A percentile compares a stretch with the other conserved stretches of the same genome.
Conservation (phyloP, 768 basidiomycete species). For the Rhizopogon vesiculosus region DNA sequence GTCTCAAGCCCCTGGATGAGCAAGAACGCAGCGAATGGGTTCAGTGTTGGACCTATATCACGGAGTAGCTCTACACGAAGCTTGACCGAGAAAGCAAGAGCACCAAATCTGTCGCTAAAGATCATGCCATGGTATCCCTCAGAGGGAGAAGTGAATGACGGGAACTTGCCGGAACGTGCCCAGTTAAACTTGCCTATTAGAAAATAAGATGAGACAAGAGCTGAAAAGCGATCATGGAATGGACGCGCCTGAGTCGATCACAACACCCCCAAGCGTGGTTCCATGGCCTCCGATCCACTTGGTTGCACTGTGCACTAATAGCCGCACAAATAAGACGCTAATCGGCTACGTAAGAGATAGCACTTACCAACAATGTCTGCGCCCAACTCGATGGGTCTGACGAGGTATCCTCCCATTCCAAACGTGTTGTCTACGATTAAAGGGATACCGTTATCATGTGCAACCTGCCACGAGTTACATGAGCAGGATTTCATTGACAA, state of each 20-base stretch:
- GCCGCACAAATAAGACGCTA: neutral
- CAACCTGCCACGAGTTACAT: slow-evolving; percentile 33
- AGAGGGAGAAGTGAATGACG: slow-evolving; percentile 48
- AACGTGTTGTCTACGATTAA: slow-evolving; percentile 66
- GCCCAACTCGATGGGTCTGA: slow-evolving; percentile 51
- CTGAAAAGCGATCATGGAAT: neutral
- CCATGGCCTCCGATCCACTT: slow-evolving; percentile 48
- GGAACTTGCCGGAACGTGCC: slow-evolving; percentile 48
- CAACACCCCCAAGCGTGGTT: slow-evolving; percentile 61
- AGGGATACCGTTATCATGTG: slow-evolving; percentile 56
- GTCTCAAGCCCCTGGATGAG: slow-evolving; percentile 61
- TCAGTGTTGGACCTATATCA: slow-evolving; percentile 48
- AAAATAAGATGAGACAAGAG: neutral
- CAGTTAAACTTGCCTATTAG: slow-evolving; percentile 54
- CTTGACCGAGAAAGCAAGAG: slow-evolving; percentile 46
- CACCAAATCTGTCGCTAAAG: slow-evolving; percentile 47
- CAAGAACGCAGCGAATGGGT: slow-evolving; percentile 56
- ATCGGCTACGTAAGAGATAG: neutral
- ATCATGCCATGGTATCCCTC: slow-evolving; percentile 54
- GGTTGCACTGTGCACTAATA: no score
- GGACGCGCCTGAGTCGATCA: slow-evolving; percentile 50
- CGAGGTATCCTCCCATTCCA: slow-evolving; percentile 55
- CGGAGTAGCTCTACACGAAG: slow-evolving; percentile 48
- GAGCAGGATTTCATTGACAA: neutral
- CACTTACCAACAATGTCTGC: slow-evolving; percentile 48